phyloP scores from a whole-genome alignment of 2,329 filamentous ascomycete species.

The Fusarium chlamydosporum region DNA sequence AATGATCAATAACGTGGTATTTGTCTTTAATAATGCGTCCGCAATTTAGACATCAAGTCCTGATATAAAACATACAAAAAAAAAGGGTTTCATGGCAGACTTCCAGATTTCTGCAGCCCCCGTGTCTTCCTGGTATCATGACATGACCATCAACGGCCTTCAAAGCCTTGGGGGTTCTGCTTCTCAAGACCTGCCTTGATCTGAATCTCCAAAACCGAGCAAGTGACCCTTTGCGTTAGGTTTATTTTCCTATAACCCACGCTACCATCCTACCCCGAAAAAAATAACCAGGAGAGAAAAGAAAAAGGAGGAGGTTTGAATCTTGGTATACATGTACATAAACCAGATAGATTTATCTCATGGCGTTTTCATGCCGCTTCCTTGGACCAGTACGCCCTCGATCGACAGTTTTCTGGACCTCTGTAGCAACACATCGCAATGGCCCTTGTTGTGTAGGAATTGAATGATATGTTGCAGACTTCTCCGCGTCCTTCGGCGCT shows the following conservation, averaged over 20 bases:
- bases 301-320: slow-evolving; percentile 12
- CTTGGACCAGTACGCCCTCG: slow-evolving; percentile 12
- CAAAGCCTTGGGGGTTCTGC: slow-evolving; percentile 9
- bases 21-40: slow-evolving; percentile 28
- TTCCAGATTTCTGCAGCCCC: slow-evolving; percentile 27
- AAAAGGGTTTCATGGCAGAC: slow-evolving; percentile 27
- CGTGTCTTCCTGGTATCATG: slow-evolving; percentile 16
- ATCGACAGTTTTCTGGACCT: slow-evolving; percentile 23
- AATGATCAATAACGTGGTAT: slow-evolving; percentile 13
- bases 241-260: slow-evolving; percentile 32
- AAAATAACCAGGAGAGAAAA: slow-evolving; percentile 31
- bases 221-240: slow-evolving; percentile 14
- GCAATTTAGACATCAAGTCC: slow-evolving; percentile 32
- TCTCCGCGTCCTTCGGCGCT: slow-evolving; percentile 36
- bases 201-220: slow-evolving; percentile 40
- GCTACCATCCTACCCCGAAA: slow-evolving; percentile 23
- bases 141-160: slow-evolving; percentile 18
- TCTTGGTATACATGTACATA: slow-evolving; percentile 15
- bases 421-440: slow-evolving; percentile 39
- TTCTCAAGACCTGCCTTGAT: slow-evolving; percentile 14
- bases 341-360: slow-evolving; percentile 30
- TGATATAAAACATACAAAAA: slow-evolving; percentile 47
- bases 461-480: slow-evolving; percentile 16
- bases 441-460: slow-evolving; percentile 30
- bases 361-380: slow-evolving; percentile 36